These are phyloP conservation scores for Cinnamomum chago DNA, from an alignment of 164 flowering plant species.

Conservation along the genomic window DNA sequence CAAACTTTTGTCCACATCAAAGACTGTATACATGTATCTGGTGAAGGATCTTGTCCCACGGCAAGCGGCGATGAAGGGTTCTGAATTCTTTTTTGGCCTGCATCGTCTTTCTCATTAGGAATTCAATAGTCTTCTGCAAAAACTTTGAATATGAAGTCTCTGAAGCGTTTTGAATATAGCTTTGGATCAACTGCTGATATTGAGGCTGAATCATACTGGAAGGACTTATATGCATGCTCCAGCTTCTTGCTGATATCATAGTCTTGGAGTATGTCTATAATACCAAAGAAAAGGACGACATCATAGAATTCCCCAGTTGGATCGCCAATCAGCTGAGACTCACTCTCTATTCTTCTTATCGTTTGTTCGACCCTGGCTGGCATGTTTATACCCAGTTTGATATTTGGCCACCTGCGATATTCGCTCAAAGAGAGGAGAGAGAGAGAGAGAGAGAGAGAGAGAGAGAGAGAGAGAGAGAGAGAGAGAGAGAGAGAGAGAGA, in stretches of 20 bases:
- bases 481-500: background rate
- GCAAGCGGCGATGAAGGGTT: background rate
- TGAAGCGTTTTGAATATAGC: constrained; percentile 69
- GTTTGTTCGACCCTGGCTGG: constrained; percentile 70
- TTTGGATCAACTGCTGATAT: constrained; percentile 87
- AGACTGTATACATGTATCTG: constrained; percentile 4
- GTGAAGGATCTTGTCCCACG: background rate
- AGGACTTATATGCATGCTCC: constrained; percentile 79
- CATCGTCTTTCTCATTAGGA: background rate
- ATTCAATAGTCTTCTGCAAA: constrained; percentile 52
- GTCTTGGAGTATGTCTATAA: constrained; percentile 81
- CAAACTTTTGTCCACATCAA: too few species aligned
- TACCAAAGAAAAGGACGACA: constrained; percentile 67
- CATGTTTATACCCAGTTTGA: constrained; percentile 64
- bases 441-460: background rate
- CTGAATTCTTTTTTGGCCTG: background rate
- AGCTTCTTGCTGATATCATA: constrained; percentile 84
- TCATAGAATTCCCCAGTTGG: constrained; percentile 59
- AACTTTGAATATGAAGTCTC: constrained; percentile 59
- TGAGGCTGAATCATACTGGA: constrained; percentile 71
- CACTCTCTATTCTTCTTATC: constrained; percentile 40
- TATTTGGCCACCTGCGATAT: constrained; percentile 45
- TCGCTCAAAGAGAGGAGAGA: background rate
- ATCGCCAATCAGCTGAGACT: constrained; percentile 38
- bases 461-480: background rate